Evolutionary conservation across 2,329 filamentous ascomycete species (phyloP).

Genomic region (Knufia fluminis): DNA sequence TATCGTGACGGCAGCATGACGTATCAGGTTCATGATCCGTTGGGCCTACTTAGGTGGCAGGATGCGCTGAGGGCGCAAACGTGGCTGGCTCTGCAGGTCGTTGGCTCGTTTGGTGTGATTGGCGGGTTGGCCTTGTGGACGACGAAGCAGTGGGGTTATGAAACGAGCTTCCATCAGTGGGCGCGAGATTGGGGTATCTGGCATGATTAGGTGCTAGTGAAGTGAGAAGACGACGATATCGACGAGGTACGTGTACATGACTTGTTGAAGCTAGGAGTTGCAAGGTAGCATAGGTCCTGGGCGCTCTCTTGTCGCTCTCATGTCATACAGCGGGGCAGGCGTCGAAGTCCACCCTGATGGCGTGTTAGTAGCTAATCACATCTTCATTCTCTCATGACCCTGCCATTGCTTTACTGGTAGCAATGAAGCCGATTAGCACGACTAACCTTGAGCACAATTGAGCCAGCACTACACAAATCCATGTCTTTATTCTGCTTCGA

Average conservation of each 20-base stretch:
- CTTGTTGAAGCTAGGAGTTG: neutral
- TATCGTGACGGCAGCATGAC: constrained; percentile 20
- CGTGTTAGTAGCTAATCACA: too few relatives aligned
- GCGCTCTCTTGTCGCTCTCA: too few relatives aligned
- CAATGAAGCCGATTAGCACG: too few relatives aligned
- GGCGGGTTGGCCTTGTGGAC: constrained; percentile 63
- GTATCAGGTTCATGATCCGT: constrained; percentile 57
- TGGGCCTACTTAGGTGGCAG: constrained; percentile 64
- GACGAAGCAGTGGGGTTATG: constrained; percentile 34
- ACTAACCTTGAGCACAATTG: too few relatives aligned
- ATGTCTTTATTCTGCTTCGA: too few relatives aligned
- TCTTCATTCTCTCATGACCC: too few relatives aligned
- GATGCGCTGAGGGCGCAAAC: constrained; percentile 57
- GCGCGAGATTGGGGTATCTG: constrained; percentile 14
- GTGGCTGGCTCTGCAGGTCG: constrained; percentile 60
- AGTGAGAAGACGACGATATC: neutral
- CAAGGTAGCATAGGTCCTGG: too few relatives aligned
- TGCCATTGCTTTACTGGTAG: too few relatives aligned
- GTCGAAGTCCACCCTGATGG: too few relatives aligned
- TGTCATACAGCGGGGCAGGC: too few relatives aligned
- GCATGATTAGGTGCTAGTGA: neutral
- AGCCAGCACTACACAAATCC: too few relatives aligned
- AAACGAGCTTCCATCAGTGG: constrained; percentile 18
- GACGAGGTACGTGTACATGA: neutral
- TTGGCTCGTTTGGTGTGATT: constrained; percentile 64